Evolutionary conservation across 768 basidiomycete genomes (phyloP), one percentile per base, ranked within the genome.

Genomic region (Agaricus sinodeliciosus): DNA sequence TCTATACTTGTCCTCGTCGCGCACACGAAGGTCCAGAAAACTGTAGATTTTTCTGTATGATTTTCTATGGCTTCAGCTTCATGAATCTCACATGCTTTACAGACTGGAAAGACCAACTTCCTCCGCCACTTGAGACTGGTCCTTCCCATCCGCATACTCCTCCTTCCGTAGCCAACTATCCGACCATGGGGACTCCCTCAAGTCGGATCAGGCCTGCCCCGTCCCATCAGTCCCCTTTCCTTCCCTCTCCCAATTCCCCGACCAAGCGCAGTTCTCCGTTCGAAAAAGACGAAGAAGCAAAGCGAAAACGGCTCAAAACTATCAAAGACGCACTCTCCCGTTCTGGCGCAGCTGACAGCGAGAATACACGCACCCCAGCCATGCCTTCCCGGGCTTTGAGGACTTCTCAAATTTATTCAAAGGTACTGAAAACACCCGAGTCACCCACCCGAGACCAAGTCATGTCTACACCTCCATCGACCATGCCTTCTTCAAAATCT

Each of bases 21-120:
- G 16, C 16, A 43, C 19, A 59, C 64, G 34, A 56, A 61, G 7
- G 55, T 60, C 9, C 59, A 56, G 12, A 43, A 2, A 26, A 43
- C 8, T 73, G 73, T 54, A 35, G 44, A 0, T 79, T 74, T 53
- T 78, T 65, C 31, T 59, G 76, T 76, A 56, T 22, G 65, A 56
- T 13, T 35, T 35, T 7, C 15, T 34, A 25, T 22, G 13, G 19
- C 16, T 54, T 11, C 47, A 34, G 13, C 37, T 48, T 31, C 22
- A 45, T 16, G 12, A 37, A 15, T 28, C 15, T 31, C 37, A 35
- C 42, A 8, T 3, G 3, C 28, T 34, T 25, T 16, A 18, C 6
- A 52, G 48, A 19, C 35, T 53, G 50, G 47, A 42, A 49, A 39
- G 47, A 57, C 47, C 40, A 49, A 36, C 41, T 57, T 26, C 43